phyloP scores from a whole-genome alignment of 306 rosid species.

The Vachellia collinsii region DNA sequence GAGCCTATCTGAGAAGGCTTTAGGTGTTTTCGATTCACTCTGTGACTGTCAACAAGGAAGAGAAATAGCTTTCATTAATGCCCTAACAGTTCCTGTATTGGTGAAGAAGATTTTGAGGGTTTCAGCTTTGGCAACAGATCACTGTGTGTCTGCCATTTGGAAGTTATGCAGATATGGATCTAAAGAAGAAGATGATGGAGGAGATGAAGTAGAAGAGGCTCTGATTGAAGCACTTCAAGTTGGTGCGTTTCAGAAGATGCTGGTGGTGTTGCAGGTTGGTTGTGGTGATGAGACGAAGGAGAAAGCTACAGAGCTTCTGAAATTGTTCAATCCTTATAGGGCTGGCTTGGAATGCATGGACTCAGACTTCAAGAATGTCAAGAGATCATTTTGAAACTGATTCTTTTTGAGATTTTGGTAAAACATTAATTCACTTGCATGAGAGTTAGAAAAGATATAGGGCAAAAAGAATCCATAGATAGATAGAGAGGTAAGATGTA shows the following conservation, averaged over 20 bases:
- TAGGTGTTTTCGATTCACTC: conserved; percentile 46
- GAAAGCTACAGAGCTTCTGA: conserved; percentile 53
- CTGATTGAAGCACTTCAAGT: conserved; percentile 57
- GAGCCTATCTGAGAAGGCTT: conserved; percentile 44
- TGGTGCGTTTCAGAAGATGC: conserved; percentile 64
- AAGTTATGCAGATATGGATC: conserved; percentile 46
- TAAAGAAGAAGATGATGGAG: conserved; percentile 38
- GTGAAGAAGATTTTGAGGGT: conserved; percentile 62
- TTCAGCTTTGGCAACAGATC: conserved; percentile 47
- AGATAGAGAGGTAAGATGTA: neutral
- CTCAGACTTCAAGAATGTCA: conserved; percentile 55
- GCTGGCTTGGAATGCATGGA: conserved; percentile 58
- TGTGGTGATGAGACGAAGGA: conserved; percentile 51
- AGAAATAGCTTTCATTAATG: conserved; percentile 46
- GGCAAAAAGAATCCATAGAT: neutral
- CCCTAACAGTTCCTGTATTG: conserved; percentile 52
- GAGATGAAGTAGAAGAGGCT: conserved; percentile 31
- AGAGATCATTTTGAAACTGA: conserved; percentile 45
- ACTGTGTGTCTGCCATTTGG: conserved; percentile 48
- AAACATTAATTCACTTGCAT: neutral
- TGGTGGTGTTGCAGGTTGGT: conserved; percentile 55
- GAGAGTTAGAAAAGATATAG: neutral
- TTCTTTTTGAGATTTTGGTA: neutral
- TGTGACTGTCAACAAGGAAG: conserved; percentile 48
- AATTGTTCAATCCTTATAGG: conserved; percentile 56